phyloP scores from a whole-genome alignment of 768 basidiomycete species.

The Gymnopilus junonius region DNA sequence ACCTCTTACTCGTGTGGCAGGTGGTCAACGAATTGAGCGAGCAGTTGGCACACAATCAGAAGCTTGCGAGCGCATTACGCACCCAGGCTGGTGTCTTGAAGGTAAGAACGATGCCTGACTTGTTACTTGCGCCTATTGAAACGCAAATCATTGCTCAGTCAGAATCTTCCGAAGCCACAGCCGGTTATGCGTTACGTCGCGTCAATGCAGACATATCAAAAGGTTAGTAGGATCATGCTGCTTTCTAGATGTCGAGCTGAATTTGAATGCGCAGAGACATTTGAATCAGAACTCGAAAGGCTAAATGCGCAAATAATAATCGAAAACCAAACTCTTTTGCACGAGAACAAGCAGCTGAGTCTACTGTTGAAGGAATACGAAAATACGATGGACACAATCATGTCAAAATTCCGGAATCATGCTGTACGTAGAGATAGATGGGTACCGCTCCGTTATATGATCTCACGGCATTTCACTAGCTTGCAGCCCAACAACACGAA shows the following conservation, averaged over 20 bases:
- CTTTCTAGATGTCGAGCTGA: slow-evolving; percentile 23
- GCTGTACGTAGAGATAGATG: slow-evolving; percentile 69
- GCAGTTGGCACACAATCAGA: slow-evolving; percentile 83
- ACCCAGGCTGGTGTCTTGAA: slow-evolving; percentile 74
- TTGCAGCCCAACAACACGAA: slow-evolving; percentile 92
- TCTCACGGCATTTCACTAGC: slow-evolving; percentile 42
- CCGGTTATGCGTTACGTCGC: slow-evolving; percentile 79
- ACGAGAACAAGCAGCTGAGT: slow-evolving; percentile 96
- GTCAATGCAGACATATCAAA: slow-evolving; percentile 89
- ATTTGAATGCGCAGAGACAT: slow-evolving; percentile 69
- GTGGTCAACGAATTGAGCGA: slow-evolving; percentile 83
- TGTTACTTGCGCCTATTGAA: not conserved
- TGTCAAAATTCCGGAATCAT: slow-evolving; percentile 94
- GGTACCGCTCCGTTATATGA: slow-evolving; percentile 1
- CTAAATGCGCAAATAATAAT: slow-evolving; percentile 88
- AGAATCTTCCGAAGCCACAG: slow-evolving; percentile 72
- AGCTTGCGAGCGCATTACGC: slow-evolving; percentile 69
- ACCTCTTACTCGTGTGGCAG: slow-evolving; percentile 77
- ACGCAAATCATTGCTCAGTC: slow-evolving; percentile 45
- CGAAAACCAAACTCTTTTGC: slow-evolving; percentile 89
- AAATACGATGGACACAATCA: slow-evolving; percentile 91
- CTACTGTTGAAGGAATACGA: slow-evolving; percentile 93
- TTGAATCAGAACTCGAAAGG: slow-evolving; percentile 92
- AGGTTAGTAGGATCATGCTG: slow-evolving; percentile 44
- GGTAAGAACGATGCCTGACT: slow-evolving; percentile 45